Evolutionary conservation across 2,329 filamentous ascomycete species (phyloP).

Genomic region (Xylariaceae sp.): DNA sequence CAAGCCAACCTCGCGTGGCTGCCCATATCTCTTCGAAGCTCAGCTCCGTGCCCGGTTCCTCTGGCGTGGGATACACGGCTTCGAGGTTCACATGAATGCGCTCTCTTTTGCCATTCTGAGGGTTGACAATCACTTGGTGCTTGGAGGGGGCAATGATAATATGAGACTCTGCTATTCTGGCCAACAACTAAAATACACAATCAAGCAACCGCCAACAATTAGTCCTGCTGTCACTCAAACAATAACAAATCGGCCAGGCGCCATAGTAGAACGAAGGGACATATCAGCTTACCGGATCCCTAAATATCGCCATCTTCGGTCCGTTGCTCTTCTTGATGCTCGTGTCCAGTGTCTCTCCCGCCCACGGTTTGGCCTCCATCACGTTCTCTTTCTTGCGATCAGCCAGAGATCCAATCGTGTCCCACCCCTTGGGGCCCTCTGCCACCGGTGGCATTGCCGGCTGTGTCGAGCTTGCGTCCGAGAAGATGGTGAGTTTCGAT

Average conservation of each 20-base stretch:
- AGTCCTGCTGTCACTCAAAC: slow-evolving; percentile 81
- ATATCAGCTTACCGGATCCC: slow-evolving; percentile 77
- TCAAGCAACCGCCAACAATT: slow-evolving; percentile 55
- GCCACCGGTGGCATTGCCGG: slow-evolving; percentile 50
- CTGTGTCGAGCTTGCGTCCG: slow-evolving; percentile 62
- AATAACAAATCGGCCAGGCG: slow-evolving; percentile 57
- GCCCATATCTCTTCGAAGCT: slow-evolving; percentile 93
- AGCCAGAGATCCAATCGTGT: slow-evolving; percentile 78
- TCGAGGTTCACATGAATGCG: slow-evolving; percentile 83
- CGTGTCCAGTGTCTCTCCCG: slow-evolving; percentile 80
- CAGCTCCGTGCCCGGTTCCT: slow-evolving; percentile 66
- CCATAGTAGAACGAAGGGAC: slow-evolving; percentile 29
- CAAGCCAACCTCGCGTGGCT: slow-evolving; percentile 63
- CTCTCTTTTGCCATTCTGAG: slow-evolving; percentile 75
- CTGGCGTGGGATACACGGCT: slow-evolving; percentile 73
- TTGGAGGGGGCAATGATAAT: slow-evolving; percentile 63
- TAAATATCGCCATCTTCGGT: slow-evolving; percentile 87
- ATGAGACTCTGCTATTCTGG: slow-evolving; percentile 56
- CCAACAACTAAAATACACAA: slow-evolving; percentile 50
- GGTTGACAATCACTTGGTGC: slow-evolving; percentile 76
- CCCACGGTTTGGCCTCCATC: slow-evolving; percentile 83
- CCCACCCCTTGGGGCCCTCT: slow-evolving; percentile 69
- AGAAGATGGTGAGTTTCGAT: slow-evolving; percentile 86
- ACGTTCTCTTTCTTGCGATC: slow-evolving; percentile 93
- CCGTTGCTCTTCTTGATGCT: slow-evolving; percentile 73